Evolutionary conservation across 768 basidiomycete genomes (phyloP), one percentile per base, ranked within the genome.

Genomic region (Exsudoporus frostii): DNA sequence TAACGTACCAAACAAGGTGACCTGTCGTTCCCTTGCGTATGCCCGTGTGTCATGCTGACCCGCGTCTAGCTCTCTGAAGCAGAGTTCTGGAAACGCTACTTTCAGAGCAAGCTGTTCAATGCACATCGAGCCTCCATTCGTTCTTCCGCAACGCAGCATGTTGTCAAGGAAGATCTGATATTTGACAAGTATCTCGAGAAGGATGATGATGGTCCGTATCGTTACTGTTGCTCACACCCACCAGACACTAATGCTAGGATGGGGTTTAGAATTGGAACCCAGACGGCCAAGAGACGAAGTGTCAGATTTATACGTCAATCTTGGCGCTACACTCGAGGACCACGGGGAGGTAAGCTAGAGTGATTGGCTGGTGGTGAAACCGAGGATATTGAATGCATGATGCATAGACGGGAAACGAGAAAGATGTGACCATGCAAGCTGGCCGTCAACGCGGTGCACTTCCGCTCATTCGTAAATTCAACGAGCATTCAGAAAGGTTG

Each of bases 51-150:
- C 2, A 17, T 45, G n/a, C 25, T 65, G 46, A 65, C 24, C 6
- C 14, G 14, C 19, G 15, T 44, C 36, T 66, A 98, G 93, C 79
- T 98, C 43, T 81, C 85, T 22, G 92, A 98, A 71, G 86, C 85
- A 53, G 86, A 90, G 63, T 99, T 99, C 67, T 99, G 97, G 97
- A 87, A 84, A 63, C 84, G 97, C 44, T 99, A 98, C 74, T 97
- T 99, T 69, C 89, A 92, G 63, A 96, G 93, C 27, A 94, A 90
- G 65, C 77, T 99, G 13, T 98, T 97, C 79, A 91, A 98, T 65
- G 86, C 89, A 2, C 92, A 98, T 69, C 86, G 94, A 14, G 95
- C 94, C 9, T 94, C 91, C 27, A 93, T 93, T 54, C 86, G 91
- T 53, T 92, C 87, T 24, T 85, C 89, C 17, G 91, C 89, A 11